phyloP scores from a whole-genome alignment of 129 eudicot species.

The Ambrosia trifida region DNA sequence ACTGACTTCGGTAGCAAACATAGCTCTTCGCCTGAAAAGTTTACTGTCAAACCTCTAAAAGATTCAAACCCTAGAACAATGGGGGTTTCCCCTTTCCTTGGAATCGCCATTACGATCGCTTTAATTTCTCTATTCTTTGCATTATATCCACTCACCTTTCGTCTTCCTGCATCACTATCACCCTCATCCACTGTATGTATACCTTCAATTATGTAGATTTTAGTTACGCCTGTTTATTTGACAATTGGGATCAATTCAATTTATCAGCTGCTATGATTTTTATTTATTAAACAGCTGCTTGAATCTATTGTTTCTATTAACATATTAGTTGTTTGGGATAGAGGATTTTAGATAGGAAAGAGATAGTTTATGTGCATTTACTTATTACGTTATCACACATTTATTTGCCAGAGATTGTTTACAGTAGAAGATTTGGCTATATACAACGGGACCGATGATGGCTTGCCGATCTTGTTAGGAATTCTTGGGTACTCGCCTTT shows the following conservation, averaged over 20 bases:
- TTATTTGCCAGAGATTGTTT: conserved; percentile 54
- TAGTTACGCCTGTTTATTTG: not conserved
- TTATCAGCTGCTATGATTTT: too few relatives aligned
- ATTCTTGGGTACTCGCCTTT: conserved; percentile 66
- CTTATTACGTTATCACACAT: conserved; percentile 5
- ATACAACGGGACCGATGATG: conserved; percentile 70
- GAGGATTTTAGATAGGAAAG: not conserved
- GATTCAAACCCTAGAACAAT: conserved; percentile 24
- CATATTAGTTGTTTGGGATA: not conserved
- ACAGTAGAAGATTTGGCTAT: conserved; percentile 65
- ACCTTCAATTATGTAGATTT: not conserved
- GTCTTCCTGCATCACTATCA: conserved; percentile 34
- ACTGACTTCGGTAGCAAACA: conserved; percentile 6
- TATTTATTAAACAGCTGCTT: too few relatives aligned
- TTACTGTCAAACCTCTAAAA: not conserved
- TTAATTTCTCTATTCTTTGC: conserved; percentile 49
- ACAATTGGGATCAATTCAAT: not conserved
- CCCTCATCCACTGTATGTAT: conserved; percentile 31
- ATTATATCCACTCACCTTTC: conserved; percentile 40
- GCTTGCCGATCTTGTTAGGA: conserved; percentile 71
- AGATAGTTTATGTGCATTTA: not conserved
- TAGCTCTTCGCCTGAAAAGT: not conserved
- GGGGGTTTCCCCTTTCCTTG: conserved; percentile 57
- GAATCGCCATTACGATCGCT: conserved; percentile 58
- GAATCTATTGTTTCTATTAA: too few relatives aligned